These are phyloP conservation scores for Ogataea polymorpha DNA, from an alignment of 805 yeast genomes.

Conservation along the genomic window DNA sequence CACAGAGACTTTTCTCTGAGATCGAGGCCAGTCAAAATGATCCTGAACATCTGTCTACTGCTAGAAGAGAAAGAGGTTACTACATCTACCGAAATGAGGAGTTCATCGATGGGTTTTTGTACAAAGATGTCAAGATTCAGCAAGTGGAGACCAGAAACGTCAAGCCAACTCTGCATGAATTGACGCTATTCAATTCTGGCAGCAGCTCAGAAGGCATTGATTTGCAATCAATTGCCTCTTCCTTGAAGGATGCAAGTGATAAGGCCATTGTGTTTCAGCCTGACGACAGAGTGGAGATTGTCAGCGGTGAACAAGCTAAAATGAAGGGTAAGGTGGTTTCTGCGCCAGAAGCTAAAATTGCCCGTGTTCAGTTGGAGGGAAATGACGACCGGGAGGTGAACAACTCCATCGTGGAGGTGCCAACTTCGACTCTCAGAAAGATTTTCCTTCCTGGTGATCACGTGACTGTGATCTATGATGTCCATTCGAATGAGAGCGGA, in stretches of 20 bases:
- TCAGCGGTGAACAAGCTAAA: conserved; percentile 91
- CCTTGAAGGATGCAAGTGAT: conserved; percentile 64
- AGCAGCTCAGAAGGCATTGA: conserved; percentile 85
- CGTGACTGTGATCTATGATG: conserved; percentile 88
- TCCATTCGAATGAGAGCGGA: conserved; percentile 91
- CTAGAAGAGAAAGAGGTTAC: conserved; percentile 58
- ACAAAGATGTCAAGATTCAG: conserved; percentile 81
- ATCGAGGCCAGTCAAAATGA: conserved; percentile 87
- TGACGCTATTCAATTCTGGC: conserved; percentile 74
- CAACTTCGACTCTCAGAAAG: conserved; percentile 77
- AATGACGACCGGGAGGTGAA: conserved; percentile 55
- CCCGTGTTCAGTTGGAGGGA: conserved; percentile 47
- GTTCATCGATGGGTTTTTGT: conserved; percentile 82
- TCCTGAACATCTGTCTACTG: conserved; percentile 58
- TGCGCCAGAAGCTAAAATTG: conserved; percentile 55
- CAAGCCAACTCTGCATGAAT: conserved; percentile 83
- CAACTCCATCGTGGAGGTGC: conserved; percentile 69
- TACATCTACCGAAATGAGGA: conserved; percentile 84
- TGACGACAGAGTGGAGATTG: conserved; percentile 90
- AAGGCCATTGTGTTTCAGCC: conserved; percentile 71
- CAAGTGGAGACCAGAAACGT: conserved; percentile 75
- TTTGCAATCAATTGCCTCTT: conserved; percentile 78
- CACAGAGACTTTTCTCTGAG: conserved; percentile 82
- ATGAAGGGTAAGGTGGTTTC: conserved; percentile 76
- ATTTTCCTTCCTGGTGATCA: conserved; percentile 91